These are phyloP conservation scores for Trichophyton verrucosum DNA, from an alignment of 2,329 filamentous ascomycete genomes.

Conservation along the genomic window DNA sequence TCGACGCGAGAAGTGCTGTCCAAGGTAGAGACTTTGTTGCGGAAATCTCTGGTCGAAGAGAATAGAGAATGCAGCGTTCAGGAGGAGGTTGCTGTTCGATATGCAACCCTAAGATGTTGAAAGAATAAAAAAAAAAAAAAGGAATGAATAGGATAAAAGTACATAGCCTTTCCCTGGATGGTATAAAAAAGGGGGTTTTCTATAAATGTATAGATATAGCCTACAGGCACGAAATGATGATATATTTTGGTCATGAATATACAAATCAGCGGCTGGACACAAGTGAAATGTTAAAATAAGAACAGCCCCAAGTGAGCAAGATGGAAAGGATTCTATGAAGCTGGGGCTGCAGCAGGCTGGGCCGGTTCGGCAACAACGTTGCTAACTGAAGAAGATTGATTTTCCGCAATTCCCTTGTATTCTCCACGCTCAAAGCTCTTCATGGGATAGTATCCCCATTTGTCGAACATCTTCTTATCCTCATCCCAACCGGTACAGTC, in stretches of 20 bases:
- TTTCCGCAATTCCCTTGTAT: slow-evolving; percentile 5
- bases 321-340: background rate
- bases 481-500: slow-evolving; percentile 87
- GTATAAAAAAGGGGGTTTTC: background rate
- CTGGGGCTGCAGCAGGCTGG: background rate
- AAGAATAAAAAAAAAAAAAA: background rate
- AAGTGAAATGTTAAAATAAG: too few relatives aligned
- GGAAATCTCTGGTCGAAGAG: slow-evolving; percentile 21
- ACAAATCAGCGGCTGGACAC: background rate
- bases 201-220: slow-evolving; percentile 1
- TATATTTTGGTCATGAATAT: slow-evolving; percentile 2
- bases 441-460: slow-evolving; percentile 76
- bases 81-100: background rate
- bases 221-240: background rate
- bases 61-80: background rate
- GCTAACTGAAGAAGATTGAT: background rate
- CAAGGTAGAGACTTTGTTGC: slow-evolving; percentile 31
- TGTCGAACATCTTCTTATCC: slow-evolving; percentile 69
- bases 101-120: background rate
- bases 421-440: slow-evolving; percentile 38
- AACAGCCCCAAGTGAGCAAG: background rate
- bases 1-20: slow-evolving; percentile 33
- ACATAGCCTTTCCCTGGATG: background rate
- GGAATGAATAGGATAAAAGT: background rate
- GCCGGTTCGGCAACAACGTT: background rate